Evolutionary conservation across 345 rosid species (phyloP).

Genomic region (Moricandia moricandioides): DNA sequence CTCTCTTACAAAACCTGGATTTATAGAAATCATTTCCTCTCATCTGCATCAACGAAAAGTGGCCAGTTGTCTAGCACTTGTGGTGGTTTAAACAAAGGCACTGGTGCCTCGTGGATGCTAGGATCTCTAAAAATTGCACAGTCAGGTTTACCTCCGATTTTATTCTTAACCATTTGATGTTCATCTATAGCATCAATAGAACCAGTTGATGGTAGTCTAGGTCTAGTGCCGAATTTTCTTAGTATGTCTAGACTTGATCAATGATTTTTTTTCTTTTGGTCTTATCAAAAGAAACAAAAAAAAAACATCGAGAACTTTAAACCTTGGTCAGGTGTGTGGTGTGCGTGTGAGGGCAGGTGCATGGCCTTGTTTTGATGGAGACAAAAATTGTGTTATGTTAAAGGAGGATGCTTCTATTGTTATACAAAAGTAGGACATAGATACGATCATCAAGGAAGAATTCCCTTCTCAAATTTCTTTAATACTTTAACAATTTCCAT

Average conservation of each 20-base stretch:
- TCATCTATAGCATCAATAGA: neutral
- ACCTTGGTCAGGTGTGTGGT: no score
- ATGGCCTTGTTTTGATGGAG: conserved; percentile 1
- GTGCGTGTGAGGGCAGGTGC: neutral
- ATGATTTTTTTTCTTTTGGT: no score
- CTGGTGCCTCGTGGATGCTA: neutral
- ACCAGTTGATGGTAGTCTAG: neutral
- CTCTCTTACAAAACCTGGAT: no score
- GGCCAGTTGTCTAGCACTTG: neutral
- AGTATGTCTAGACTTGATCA: no score
- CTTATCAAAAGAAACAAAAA: no score
- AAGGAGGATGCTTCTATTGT: conserved; percentile 5
- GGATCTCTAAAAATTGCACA: conserved; percentile 5
- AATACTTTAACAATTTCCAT: neutral
- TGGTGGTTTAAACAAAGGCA: neutral
- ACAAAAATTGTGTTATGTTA: neutral
- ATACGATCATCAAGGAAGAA: conserved; percentile 11
- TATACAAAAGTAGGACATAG: conserved; percentile 5
- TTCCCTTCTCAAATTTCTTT: neutral
- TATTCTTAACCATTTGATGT: neutral
- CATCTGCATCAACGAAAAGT: neutral
- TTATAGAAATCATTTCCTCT: neutral
- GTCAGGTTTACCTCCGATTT: neutral
- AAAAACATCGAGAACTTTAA: no score
- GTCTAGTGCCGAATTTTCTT: no score